Evolutionary conservation across 129 eudicot genomes (phyloP).

Genomic region (Silybum marianum): DNA sequence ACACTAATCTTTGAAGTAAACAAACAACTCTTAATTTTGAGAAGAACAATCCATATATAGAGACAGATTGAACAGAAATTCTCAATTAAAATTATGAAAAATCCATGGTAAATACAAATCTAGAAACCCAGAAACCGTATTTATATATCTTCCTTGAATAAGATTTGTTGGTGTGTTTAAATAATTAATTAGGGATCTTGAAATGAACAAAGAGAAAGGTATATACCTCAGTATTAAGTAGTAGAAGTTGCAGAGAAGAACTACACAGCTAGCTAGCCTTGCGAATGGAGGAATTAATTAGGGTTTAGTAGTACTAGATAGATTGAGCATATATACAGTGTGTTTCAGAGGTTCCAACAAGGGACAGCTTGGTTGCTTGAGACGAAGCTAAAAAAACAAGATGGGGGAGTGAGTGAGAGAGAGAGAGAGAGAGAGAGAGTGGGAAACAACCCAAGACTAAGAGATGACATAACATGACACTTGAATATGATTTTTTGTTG

Average conservation of each 20-base stretch:
- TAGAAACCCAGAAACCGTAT: background rate
- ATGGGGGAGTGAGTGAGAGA: conserved; percentile 20
- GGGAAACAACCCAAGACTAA: conserved; percentile 51
- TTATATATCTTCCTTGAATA: background rate
- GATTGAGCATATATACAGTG: conserved; percentile 31
- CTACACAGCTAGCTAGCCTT: background rate
- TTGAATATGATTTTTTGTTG: conserved; percentile 24
- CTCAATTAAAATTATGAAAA: background rate
- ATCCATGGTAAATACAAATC: conserved; percentile 1
- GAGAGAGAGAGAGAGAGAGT: conserved; percentile 33
- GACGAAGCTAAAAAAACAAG: conserved; percentile 53
- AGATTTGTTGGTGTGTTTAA: background rate
- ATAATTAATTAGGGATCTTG: conserved; percentile 18
- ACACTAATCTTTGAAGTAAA: background rate
- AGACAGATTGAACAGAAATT: background rate
- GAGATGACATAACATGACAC: conserved; percentile 42
- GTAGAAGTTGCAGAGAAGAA: conserved; percentile 28
- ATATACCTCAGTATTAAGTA: conserved; percentile 27
- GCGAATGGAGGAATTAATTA: conserved; percentile 33
- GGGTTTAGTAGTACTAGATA: conserved; percentile 21
- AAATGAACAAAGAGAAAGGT: background rate
- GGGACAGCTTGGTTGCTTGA: conserved; percentile 91
- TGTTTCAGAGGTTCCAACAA: conserved; percentile 68
- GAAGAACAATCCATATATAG: background rate
- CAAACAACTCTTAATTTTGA: background rate